Evolutionary conservation across 1,284 basidiomycete species (phyloP), one percentile per base, ranked within the genome.

Genomic region (Naganishia sp.): DNA sequence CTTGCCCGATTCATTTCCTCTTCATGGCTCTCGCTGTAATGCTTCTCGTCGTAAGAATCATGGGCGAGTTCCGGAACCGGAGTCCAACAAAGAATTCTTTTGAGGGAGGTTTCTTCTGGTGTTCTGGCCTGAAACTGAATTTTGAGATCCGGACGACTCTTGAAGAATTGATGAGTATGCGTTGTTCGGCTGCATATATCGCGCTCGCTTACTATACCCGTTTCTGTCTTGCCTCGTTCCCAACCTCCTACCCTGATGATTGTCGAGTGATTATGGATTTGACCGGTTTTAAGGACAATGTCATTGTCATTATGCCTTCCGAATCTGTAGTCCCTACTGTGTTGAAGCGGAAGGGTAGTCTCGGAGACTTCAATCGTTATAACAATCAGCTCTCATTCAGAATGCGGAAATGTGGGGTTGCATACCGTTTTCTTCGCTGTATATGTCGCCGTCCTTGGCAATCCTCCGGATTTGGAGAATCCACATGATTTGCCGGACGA

Each of bases 381-480:
- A 49, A 18, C 7, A 36, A n/a, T 49, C 33, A 39, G 15, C 3
- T 33, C 48, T 21, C 28, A 23, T 28, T 5, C 28, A 3, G 28
- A 28, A 28, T 28, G 28, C 28, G 28, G 5, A 28, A 28, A 28
- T 28, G 28, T 1, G 5, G 28, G 5, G 28, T 28, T 5, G 5
- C 28, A 28, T 28, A 28, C 28, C 28, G 31, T 61, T n/a, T 3
- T 10, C 48, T 18, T 16, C 5, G 42, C 50, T 5, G 48, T 61
- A 61, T 21, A 16, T n/a, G 2, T 9, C 13, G 10, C 36, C 48
- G 11, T 10, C 11, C 21, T 39, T 31, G 33, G 39, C 6, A 16
- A 60, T 18, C n/a, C 42, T 36, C 18, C 59, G 59, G 49, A 61
- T 61, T 39, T 61, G 59, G 16, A 61, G 36, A 11, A 61, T 50